Percentiles rank a stretch among this genome's conserved stretches.
Conservation (phyloP, 2,329 filamentous ascomycete genomes). For the Phialophora verrucosa region DNA sequence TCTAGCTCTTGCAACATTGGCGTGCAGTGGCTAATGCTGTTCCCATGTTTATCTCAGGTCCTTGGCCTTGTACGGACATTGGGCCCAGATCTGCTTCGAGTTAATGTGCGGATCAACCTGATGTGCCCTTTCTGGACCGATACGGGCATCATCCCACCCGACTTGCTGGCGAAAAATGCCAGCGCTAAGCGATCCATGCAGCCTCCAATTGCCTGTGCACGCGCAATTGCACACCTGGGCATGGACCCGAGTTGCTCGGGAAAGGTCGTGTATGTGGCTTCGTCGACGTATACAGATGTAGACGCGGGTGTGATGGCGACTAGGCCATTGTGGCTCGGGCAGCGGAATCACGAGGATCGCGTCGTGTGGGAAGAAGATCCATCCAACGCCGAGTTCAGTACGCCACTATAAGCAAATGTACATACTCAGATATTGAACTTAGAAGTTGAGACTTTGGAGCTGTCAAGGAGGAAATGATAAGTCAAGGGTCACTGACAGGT, state of each 20-base stretch:
- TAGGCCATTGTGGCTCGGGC: constrained; percentile 6
- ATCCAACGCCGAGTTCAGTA: background rate
- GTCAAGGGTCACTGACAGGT: too few relatives aligned
- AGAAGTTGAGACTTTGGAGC: too few relatives aligned
- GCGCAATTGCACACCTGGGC: background rate
- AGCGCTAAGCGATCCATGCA: background rate
- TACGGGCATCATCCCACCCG: background rate
- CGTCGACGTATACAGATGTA: background rate
- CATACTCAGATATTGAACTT: background rate
- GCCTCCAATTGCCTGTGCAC: background rate
- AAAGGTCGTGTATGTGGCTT: background rate
- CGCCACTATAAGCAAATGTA: background rate
- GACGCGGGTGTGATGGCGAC: background rate
- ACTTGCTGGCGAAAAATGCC: background rate
- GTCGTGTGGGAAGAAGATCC: constrained; percentile 11
- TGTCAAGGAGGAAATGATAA: too few relatives aligned
- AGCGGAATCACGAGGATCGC: constrained; percentile 9
- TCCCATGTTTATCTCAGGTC: background rate
- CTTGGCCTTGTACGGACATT: background rate
- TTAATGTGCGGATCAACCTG: background rate
- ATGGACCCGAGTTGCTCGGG: background rate
- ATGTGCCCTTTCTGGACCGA: background rate
- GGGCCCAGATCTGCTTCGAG: background rate
- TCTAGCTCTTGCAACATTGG: background rate
- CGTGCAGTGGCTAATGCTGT: background rate